phyloP scores from a whole-genome alignment of 805 yeast genomes.

The Starmerella stigmatis region DNA sequence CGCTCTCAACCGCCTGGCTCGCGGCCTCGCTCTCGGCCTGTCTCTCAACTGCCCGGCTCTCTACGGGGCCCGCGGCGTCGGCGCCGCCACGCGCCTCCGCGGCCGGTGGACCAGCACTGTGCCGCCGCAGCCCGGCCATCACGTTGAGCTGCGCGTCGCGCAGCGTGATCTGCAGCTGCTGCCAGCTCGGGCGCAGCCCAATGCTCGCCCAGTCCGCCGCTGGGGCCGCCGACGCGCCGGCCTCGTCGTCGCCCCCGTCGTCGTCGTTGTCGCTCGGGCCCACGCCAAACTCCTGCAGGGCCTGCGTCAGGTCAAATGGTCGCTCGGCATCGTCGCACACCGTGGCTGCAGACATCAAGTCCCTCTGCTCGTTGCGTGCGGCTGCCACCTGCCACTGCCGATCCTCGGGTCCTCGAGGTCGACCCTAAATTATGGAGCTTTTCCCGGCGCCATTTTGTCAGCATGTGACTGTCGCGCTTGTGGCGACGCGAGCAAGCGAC shows the following conservation, averaged over 20 bases:
- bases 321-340: background rate
- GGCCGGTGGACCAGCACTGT: background rate
- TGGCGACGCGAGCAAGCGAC: too few relatives aligned
- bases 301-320: conserved; percentile 12
- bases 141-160: conserved; percentile 17
- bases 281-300: conserved; percentile 14
- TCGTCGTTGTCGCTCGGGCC: conserved; percentile 10
- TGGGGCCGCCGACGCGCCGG: background rate
- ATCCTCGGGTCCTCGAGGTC: background rate
- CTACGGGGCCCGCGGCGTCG: background rate
- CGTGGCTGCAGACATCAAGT: too few relatives aligned
- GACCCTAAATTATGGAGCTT: too few relatives aligned
- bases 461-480: too few relatives aligned
- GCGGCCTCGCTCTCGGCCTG: background rate
- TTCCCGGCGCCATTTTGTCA: too few relatives aligned
- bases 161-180: conserved; percentile 16
- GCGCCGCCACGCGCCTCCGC: background rate
- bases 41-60: background rate
- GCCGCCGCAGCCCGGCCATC: conserved; percentile 16
- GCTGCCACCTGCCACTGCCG: background rate
- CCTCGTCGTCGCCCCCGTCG: background rate
- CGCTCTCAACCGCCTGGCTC: background rate
- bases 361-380: background rate
- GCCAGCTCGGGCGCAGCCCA: conserved; percentile 21
- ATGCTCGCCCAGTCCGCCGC: conserved; percentile 18